phyloP scores from a whole-genome alignment of 768 basidiomycete species.

The Phanerochaete sordida region DNA sequence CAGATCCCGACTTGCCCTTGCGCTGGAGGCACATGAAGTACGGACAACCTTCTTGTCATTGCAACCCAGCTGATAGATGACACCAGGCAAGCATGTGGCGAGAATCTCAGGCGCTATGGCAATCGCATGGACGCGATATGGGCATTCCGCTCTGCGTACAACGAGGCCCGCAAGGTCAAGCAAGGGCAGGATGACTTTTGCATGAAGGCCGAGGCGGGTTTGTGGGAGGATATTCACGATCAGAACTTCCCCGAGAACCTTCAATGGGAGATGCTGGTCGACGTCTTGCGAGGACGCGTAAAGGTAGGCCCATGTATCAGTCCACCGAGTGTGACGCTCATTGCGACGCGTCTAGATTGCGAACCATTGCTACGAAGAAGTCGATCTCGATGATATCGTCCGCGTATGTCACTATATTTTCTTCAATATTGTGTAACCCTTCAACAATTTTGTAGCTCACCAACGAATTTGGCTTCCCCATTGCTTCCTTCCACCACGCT shows the following conservation, averaged over 20 bases:
- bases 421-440: neutral
- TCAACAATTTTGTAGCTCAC: slow-evolving; percentile 44
- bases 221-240: slow-evolving; percentile 33
- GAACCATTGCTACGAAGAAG: slow-evolving; percentile 69
- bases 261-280: slow-evolving; percentile 76
- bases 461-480: slow-evolving; percentile 81
- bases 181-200: slow-evolving; percentile 72
- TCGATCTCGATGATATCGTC: slow-evolving; percentile 71
- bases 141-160: slow-evolving; percentile 77
- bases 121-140: slow-evolving; percentile 77
- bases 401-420: slow-evolving; percentile 42
- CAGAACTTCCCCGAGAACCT: slow-evolving; percentile 62
- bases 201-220: slow-evolving; percentile 47
- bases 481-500: slow-evolving; percentile 77
- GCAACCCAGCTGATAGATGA: neutral
- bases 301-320: slow-evolving; percentile 45
- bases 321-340: neutral
- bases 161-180: slow-evolving; percentile 66
- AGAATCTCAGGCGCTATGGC: slow-evolving; percentile 30
- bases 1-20: slow-evolving; percentile 37
- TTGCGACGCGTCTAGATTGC: slow-evolving; percentile 52
- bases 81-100: slow-evolving; percentile 39
- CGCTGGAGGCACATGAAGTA: slow-evolving; percentile 86
- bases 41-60: slow-evolving; percentile 16
- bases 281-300: slow-evolving; percentile 82